phyloP scores from a whole-genome alignment of 2,329 filamentous ascomycete species.

The Fusarium sambucinum region DNA sequence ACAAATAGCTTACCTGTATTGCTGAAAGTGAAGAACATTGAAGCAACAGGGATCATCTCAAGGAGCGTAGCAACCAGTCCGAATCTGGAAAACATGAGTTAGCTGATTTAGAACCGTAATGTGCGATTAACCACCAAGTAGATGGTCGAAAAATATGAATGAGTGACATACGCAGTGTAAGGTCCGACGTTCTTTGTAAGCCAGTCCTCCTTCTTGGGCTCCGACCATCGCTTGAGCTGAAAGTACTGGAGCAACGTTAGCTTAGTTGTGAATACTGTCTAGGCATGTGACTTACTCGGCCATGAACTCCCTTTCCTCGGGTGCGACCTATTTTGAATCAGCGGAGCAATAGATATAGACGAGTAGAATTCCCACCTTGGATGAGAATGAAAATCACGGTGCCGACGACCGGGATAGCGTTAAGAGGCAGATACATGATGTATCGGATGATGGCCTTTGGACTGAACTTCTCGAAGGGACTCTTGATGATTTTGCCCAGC shows the following conservation, averaged over 20 bases:
- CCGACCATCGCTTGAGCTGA: conserved; percentile 86
- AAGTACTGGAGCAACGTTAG: conserved; percentile 74
- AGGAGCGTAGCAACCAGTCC: conserved; percentile 79
- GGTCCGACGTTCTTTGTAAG: conserved; percentile 77
- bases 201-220: conserved; percentile 73
- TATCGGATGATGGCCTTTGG: conserved; percentile 78
- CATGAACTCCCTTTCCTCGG: conserved; percentile 64
- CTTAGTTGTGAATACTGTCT: neutral
- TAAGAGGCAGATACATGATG: conserved; percentile 87
- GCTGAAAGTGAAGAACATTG: conserved; percentile 88
- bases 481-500: conserved; percentile 69
- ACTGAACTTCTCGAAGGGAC: conserved; percentile 67
- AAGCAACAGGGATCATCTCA: conserved; percentile 85
- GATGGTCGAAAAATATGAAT: neutral
- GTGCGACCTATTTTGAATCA: conserved; percentile 55
- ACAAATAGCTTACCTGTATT: conserved; percentile 72
- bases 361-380: conserved; percentile 64
- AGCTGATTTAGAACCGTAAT: conserved; percentile 9
- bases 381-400: conserved; percentile 83
- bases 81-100: conserved; percentile 67
- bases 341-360: conserved; percentile 1
- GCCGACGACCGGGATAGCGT: conserved; percentile 91
- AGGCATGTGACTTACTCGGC: conserved; percentile 60
- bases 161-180: conserved; percentile 78
- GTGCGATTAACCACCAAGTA: conserved; percentile 15